A percentile compares a stretch with the other conserved stretches of the same genome.
These are phyloP conservation scores for Cladophialophora yegresii DNA, from an alignment of 2,329 filamentous ascomycete species.

Conservation along the genomic window DNA sequence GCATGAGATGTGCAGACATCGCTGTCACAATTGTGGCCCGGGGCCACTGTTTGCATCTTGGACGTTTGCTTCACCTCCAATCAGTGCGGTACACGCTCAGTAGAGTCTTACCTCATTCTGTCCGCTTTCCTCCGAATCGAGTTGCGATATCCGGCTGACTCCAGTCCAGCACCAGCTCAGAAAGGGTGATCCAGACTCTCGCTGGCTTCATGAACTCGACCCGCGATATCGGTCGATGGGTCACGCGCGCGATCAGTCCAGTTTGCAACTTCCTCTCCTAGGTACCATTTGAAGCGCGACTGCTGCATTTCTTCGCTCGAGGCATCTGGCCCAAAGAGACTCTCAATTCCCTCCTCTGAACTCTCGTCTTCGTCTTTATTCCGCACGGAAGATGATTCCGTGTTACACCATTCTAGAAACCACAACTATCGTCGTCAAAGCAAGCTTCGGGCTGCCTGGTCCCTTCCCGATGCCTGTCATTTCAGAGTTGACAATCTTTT, in stretches of 20 bases:
- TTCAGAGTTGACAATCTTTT: conserved; percentile 16
- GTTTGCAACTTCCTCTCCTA: conserved; percentile 1
- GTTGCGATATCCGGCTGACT: conserved; percentile 25
- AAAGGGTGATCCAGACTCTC: conserved; percentile 1
- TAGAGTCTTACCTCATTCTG: conserved; percentile 9
- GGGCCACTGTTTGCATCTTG: conserved; percentile 9
- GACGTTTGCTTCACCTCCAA: conserved; percentile 9
- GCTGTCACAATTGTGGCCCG: conserved; percentile 1
- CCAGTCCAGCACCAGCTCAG: neutral
- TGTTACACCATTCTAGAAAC: neutral
- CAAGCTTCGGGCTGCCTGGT: conserved; percentile 15
- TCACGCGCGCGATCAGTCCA: conserved; percentile 12
- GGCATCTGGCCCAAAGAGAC: neutral
- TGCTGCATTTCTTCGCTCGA: neutral
- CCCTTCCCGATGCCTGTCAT: conserved; percentile 9
- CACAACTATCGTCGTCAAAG: conserved; percentile 14
- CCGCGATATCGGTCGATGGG: neutral
- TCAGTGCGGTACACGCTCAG: no score
- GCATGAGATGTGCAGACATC: conserved; percentile 11
- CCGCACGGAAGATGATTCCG: conserved; percentile 7
- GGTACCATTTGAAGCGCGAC: neutral
- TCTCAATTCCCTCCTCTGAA: neutral
- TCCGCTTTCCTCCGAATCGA: conserved; percentile 19
- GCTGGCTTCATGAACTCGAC: neutral
- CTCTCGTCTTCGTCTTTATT: neutral